Percentiles rank a stretch among this genome's conserved stretches.
These are phyloP conservation scores for Quercus wislizeni DNA, from an alignment of 306 rosid species.

Conservation along the genomic window DNA sequence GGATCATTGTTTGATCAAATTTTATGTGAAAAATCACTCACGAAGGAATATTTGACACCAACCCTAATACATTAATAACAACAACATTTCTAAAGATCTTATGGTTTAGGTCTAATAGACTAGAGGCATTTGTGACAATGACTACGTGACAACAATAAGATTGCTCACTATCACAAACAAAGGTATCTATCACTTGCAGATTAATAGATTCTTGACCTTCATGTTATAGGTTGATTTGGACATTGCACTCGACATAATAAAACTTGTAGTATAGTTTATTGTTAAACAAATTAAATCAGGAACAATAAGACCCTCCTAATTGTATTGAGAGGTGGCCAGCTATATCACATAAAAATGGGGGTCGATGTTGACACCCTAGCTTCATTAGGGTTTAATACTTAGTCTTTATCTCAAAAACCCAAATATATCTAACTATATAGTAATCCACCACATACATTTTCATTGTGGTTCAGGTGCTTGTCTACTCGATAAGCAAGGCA, in stretches of 20 bases:
- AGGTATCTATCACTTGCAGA: neutral
- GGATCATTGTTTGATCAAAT: too few species aligned
- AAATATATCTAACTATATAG: neutral
- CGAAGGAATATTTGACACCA: neutral
- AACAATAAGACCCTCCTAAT: neutral
- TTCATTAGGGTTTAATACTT: neutral
- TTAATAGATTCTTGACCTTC: constrained; percentile 7
- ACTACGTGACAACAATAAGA: constrained; percentile 4
- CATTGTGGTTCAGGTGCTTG: constrained; percentile 8
- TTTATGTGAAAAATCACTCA: too few species aligned
- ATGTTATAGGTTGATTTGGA: constrained; percentile 16
- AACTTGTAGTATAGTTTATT: neutral
- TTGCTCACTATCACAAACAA: constrained; percentile 5
- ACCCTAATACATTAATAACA: neutral
- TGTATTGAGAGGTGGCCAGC: constrained; percentile 19
- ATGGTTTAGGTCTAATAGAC: neutral
- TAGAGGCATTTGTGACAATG: neutral
- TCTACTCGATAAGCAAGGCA: constrained; percentile 4
- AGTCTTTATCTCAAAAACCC: neutral
- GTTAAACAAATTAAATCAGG: neutral
- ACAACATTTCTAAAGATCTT: neutral
- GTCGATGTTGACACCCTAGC: constrained; percentile 27
- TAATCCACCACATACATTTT: constrained; percentile 2
- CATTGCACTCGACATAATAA: neutral
- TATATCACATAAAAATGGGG: neutral